phyloP scores from a whole-genome alignment of 2,329 filamentous ascomycete genomes.

The Aspergillus sp. region DNA sequence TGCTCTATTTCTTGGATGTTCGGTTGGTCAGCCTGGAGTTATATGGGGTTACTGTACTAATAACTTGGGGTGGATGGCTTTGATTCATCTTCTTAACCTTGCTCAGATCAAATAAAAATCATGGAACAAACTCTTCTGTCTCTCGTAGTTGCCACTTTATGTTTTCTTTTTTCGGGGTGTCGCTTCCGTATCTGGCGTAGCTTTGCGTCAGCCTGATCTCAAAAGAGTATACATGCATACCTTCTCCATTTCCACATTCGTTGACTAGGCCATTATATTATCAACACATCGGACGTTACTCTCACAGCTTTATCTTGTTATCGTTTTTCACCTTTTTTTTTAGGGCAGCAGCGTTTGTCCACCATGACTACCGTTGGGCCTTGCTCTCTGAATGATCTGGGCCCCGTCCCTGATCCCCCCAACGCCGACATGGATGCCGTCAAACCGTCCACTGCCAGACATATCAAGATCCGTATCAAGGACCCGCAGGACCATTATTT shows the following conservation, averaged over 20 bases:
- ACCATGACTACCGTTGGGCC: constrained; percentile 1
- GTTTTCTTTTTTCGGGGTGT: background rate
- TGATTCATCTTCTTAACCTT: too few species aligned
- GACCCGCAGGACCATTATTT: constrained; percentile 17
- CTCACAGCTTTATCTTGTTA: too few species aligned
- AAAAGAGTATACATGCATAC: background rate
- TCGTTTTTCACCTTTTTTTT: too few species aligned
- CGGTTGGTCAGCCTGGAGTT: too few species aligned
- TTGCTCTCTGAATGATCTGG: background rate
- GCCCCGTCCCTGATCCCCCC: constrained; percentile 11
- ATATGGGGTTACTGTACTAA: too few species aligned
- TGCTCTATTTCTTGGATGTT: too few species aligned
- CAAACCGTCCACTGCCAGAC: constrained; percentile 10
- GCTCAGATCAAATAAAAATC: too few species aligned
- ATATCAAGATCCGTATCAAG: constrained; percentile 11
- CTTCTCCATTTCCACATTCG: too few species aligned
- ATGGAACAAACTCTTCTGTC: too few species aligned
- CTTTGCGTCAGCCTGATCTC: constrained; percentile 3
- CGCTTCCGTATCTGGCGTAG: background rate
- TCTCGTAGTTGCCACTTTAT: background rate
- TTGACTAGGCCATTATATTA: too few species aligned
- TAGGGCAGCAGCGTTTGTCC: background rate
- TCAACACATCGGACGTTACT: too few species aligned
- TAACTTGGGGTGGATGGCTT: too few species aligned
- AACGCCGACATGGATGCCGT: constrained; percentile 7